Evolutionary conservation across 805 yeast genomes (phyloP), one percentile per base, ranked within the genome.

Genomic region (Cyberlindnera japonica): DNA sequence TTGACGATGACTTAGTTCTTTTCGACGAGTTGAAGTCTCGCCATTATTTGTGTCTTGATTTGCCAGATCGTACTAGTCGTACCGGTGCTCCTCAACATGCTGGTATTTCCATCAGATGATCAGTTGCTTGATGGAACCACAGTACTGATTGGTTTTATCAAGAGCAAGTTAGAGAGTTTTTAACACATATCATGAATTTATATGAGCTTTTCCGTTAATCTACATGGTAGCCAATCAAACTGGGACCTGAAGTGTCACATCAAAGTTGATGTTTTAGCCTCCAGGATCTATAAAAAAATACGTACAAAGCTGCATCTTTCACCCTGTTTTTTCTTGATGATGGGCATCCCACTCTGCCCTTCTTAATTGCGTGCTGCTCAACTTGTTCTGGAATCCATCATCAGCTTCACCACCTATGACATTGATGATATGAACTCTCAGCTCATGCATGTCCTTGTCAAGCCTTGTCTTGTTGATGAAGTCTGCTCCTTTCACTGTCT

Each of bases 291-390:
- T n/a, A n/a, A n/a, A n/a, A n/a, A n/a, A n/a, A n/a, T n/a, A n/a
- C n/a, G n/a, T n/a, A n/a, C n/a, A n/a, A n/a, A n/a, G n/a, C n/a
- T n/a, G n/a, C n/a, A n/a, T n/a, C n/a, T n/a, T n/a, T n/a, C n/a
- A n/a, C n/a, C n/a, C n/a, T n/a, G n/a, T n/a, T n/a, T n/a, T n/a
- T n/a, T n/a, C n/a, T n/a, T n/a, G n/a, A n/a, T 25, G 28, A 13
- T 25, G 28, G 11, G 14, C 14, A 6, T 54, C 52, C 31, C 41
- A 51, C 23, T 51, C 54, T 15, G 54, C 49, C 47, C 68, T 67
- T 51, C 97, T 74, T 35, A 86, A 60, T 41, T 82, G 81, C 0
- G 98, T 91, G 41, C 96, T 87, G 53, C 96, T 89, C 42, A 91
- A 58, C 58, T 91, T 91, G 21, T 81, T 85, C 36, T 71, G 65